phyloP scores from a whole-genome alignment of 2,329 filamentous ascomycete species.

The Neonectria coccinea region DNA sequence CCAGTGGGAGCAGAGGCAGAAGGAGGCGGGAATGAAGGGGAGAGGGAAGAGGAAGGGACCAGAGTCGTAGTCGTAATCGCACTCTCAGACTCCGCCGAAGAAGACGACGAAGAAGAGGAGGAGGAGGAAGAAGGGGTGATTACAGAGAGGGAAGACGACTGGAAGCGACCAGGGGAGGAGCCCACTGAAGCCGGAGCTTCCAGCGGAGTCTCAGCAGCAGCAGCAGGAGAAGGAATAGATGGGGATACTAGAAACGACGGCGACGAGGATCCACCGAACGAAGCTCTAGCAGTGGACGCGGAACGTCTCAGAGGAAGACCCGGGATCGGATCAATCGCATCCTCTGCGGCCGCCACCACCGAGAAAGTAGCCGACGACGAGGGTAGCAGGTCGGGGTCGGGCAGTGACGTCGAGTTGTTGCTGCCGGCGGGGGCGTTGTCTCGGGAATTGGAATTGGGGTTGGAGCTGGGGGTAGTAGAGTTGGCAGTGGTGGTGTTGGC shows the following conservation, averaged over 20 bases:
- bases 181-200: conserved; percentile 6
- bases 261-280: conserved; percentile 38
- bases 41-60: conserved; percentile 8
- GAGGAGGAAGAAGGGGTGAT: background rate
- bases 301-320: conserved; percentile 23
- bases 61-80: background rate
- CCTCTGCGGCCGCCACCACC: conserved; percentile 22
- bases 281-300: conserved; percentile 31
- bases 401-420: background rate
- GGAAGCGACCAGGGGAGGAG: background rate
- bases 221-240: conserved; percentile 3
- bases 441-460: background rate
- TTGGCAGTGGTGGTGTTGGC: background rate
- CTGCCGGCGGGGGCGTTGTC: background rate
- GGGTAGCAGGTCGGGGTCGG: background rate
- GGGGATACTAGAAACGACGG: conserved; percentile 31
- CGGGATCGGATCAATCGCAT: conserved; percentile 19
- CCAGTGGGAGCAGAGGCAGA: conserved; percentile 31
- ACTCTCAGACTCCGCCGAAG: background rate
- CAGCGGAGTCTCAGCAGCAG: conserved; percentile 10
- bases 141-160: conserved; percentile 2
- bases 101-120: background rate
- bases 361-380: conserved; percentile 23
- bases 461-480: background rate
- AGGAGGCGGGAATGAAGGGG: background rate